Evolutionary conservation across 306 rosid genomes (phyloP), one percentile per base, ranked within the genome.

Genomic region (Dalbergia cultrata): DNA sequence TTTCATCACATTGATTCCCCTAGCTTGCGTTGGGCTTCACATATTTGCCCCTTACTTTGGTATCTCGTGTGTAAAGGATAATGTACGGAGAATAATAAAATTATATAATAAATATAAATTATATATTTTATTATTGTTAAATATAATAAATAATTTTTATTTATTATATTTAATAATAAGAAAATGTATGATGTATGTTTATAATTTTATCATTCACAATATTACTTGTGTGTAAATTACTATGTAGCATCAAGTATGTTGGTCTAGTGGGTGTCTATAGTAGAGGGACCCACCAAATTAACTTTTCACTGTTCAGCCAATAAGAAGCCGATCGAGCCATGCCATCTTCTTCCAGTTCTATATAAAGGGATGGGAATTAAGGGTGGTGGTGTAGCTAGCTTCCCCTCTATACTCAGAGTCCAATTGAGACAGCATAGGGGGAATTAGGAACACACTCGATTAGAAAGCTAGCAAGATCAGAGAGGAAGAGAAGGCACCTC

Each of bases 301-400:
- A 13, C 13, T 9, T 58, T 74, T 57, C 56, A 8, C 58, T 59
- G 58, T 60, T 74, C 57, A 59, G n/a, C 68, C 77, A 72, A 18
- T 35, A 72, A 56, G 18, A 35, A 35, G 7, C 1, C 9, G 7
- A 4, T 37, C 0, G 9, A 39, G 39, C 53, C 13, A 21, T 2
- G 26, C 6, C 54, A 2, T 33, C 41, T 9, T 43, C 69, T 22
- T 74, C 44, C 0, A 0, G 31, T 74, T 2, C 70, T 74, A 74
- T 74, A 74, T 74, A 58, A 74, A 74, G 44, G 26, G 53, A 43
- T 34, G 7, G 3, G 39, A 43, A 74, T 58, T 57, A 59, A 41
- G 78, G 18, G 41, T 11, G 44, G 43, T 22, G 49, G 6, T 18
- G 37, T 7, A 3, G 77, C 21, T 71, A 17, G 50, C 50, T 12